Base-by-base conservation (phyloP, 768 basidiomycete genomes). In the Agaricus blazei region DNA sequence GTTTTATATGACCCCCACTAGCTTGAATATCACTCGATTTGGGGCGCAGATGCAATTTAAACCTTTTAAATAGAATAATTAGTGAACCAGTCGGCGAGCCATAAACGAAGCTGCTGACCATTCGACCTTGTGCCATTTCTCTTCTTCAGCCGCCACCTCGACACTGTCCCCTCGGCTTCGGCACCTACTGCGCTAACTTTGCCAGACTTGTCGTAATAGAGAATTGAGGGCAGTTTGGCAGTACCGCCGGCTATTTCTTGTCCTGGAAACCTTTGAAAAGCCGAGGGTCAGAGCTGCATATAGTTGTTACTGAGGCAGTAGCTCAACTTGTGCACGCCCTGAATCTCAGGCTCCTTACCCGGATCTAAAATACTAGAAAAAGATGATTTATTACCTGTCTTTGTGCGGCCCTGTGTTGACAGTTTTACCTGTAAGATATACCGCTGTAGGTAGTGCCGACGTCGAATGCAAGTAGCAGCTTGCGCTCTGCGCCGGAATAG, bases 41-140 rank as follows among this genome's bases (percentile, higher is more conserved):
- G 0, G 71, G 69, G 12, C 68, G 62, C n/a, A 74, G 52, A 49
- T 72, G 71, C 4, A 74, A 60, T 52, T 73, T 73, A 58, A 74
- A 70, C 69, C 71, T 72, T 19, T 27, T 27, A 14, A 42, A 28
- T 7, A 4, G 15, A 26, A 5, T 29, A n/a, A 26, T 27, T 14
- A 27, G 26, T 8, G 15, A 19, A 12, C 12, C 9, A 26, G 28
- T 27, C 1, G 23, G 9, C 6, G 36, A 9, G 28, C 19, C 19
- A 15, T 2, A 3, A 48, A 24, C 4, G 28, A 34, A 48, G 40
- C 9, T 12, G 4, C 12, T 24, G 36, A 59, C 61, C 61, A 62
- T 55, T 57, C 54, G 3, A 48, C 59, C 31, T 50, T 59, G 9
- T 36, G 24, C 62, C 57, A 63, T 2, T 51, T 51, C 24, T 59